Evolutionary conservation across 768 basidiomycete genomes (phyloP), one percentile per base, ranked within the genome.

Genomic region (Boletus rubropictus): DNA sequence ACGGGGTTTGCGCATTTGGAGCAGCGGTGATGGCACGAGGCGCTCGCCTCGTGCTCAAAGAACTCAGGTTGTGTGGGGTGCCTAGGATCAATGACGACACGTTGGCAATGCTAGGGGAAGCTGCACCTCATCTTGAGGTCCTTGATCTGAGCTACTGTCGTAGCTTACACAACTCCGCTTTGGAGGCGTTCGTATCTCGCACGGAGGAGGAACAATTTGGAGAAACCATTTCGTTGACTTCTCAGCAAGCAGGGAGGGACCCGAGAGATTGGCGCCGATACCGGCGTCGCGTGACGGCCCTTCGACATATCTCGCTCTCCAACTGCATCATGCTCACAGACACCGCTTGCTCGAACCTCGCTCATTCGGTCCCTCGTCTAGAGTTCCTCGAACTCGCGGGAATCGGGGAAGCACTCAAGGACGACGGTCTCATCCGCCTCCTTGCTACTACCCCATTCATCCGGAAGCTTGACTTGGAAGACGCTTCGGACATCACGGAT

Each of bases 381-480:
- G 82, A 88, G 58, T 78, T 80, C 45, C 70, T 96, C 35, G 91
- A 96, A 66, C 61, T 94, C 47, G 88, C 84, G 0, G 81, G 83
- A 8, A 78, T 94, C 20, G 84, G 87, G 11, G 59, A 73, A 11
- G 79, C 82, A 38, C 64, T 93, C 51, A 78, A 75, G 52, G 81
- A 89, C 51, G 78, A 77, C 3, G 91, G 90, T n/a, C 67, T 96
- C 7, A 68, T 89, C 15, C 73, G 74, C 35, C 72, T 96, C 18
- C 67, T 96, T 29, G 67, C 66, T 37, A 84, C 84, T 12, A 84
- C 82, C 3, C 86, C 86, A 1, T 63, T 73, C 50, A 81, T 96
- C 39, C 75, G 81, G 45, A 79, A 79, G 37, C 68, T 95, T 33
- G 93, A 96, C 62, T 69, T 96, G n/a, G 93, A 95, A 60, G 87